phyloP scores from a whole-genome alignment of 148 eudicot genomes.

The Limonium bicolor region DNA sequence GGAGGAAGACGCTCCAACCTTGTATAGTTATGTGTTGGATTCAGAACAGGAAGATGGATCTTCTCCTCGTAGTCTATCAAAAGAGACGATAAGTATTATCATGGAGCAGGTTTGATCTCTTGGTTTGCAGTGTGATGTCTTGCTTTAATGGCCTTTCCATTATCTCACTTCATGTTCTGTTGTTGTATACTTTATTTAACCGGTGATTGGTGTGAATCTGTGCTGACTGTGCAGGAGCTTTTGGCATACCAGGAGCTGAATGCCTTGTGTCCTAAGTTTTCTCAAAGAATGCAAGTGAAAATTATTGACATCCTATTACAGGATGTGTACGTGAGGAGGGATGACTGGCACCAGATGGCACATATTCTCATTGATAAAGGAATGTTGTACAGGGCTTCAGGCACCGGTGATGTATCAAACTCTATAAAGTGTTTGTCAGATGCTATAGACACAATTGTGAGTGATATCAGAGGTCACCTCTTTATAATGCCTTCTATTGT shows the following conservation, averaged over 20 bases:
- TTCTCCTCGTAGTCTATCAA: constrained; percentile 19
- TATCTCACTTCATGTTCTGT: not conserved
- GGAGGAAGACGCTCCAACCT: constrained; percentile 16
- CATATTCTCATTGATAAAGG: constrained; percentile 44
- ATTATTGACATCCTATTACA: constrained; percentile 40
- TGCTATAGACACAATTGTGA: constrained; percentile 54
- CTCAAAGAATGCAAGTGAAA: constrained; percentile 50
- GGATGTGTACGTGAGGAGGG: constrained; percentile 30
- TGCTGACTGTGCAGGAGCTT: constrained; percentile 49
- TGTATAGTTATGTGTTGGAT: constrained; percentile 32
- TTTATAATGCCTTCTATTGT: not conserved
- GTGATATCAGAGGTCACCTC: constrained; percentile 12
- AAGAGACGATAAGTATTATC: constrained; percentile 27
- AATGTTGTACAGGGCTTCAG: constrained; percentile 34
- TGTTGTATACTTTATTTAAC: not conserved
- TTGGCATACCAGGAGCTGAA: constrained; percentile 41
- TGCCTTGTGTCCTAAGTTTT: constrained; percentile 27
- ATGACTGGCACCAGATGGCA: constrained; percentile 29
- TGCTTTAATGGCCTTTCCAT: too few relatives aligned
- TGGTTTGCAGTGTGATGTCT: not conserved
- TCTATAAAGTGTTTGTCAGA: constrained; percentile 55
- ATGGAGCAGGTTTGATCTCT: constrained; percentile 58
- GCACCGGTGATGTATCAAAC: constrained; percentile 29
- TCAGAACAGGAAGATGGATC: constrained; percentile 6
- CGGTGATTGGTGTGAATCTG: constrained; percentile 3